A percentile compares a stretch with the other conserved stretches of the same genome.
phyloP scores from a whole-genome alignment of 2,329 filamentous ascomycete species.

The Cercospora citrullina region DNA sequence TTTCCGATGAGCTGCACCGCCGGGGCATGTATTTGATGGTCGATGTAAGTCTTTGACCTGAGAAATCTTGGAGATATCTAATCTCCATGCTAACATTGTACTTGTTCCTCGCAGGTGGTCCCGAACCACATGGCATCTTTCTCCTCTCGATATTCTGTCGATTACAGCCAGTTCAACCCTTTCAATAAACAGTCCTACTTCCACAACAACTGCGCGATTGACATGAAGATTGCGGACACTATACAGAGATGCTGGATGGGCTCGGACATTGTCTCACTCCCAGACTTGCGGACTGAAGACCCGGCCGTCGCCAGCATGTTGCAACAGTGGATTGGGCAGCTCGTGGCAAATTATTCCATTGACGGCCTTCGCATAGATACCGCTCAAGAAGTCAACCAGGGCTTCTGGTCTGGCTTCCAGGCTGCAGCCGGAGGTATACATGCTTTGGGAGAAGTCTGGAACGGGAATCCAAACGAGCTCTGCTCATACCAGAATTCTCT shows the following conservation, averaged over 20 bases:
- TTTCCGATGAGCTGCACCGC: constrained; percentile 47
- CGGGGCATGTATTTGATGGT: constrained; percentile 44
- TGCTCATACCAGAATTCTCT: constrained; percentile 47
- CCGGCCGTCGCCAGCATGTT: constrained; percentile 51
- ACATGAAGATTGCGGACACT: constrained; percentile 52
- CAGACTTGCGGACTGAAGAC: constrained; percentile 60
- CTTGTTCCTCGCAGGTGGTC: constrained; percentile 36
- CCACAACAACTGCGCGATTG: constrained; percentile 56
- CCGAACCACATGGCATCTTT: constrained; percentile 47
- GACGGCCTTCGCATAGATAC: constrained; percentile 54
- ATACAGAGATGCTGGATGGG: constrained; percentile 53
- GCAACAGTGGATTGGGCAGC: constrained; percentile 58
- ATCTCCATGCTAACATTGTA: background rate
- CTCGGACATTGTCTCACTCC: constrained; percentile 55
- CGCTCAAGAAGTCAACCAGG: constrained; percentile 45
- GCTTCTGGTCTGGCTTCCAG: constrained; percentile 44
- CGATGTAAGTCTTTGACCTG: background rate
- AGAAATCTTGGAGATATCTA: background rate
- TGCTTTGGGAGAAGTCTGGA: constrained; percentile 48
- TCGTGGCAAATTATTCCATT: constrained; percentile 62
- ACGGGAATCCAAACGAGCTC: constrained; percentile 39
- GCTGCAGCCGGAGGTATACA: constrained; percentile 37
- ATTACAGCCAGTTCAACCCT: constrained; percentile 41
- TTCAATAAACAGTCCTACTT: constrained; percentile 45
- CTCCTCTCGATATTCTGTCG: constrained; percentile 31